Evolutionary conservation across 345 rosid species (phyloP).

Genomic region (Psidium friedrichsthalianum): DNA sequence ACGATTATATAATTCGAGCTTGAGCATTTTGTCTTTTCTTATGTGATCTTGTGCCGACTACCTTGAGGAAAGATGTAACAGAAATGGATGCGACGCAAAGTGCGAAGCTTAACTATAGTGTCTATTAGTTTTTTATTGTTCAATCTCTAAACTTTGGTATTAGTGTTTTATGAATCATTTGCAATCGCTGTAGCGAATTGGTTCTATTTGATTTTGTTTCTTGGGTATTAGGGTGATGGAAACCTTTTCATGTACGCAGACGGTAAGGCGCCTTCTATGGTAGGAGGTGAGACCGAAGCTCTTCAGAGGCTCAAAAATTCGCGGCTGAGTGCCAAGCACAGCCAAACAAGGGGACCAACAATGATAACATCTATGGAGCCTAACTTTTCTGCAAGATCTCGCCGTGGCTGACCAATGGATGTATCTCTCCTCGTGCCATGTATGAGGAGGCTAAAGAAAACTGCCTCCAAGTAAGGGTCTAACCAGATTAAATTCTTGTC

Average conservation of each 20-base stretch:
- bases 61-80: not conserved
- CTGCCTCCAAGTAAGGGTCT: conserved; percentile 37
- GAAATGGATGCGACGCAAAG: not conserved
- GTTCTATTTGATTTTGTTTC: not conserved
- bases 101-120: not conserved
- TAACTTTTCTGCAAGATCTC: conserved; percentile 96
- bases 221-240: not conserved
- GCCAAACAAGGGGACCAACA: conserved; percentile 46
- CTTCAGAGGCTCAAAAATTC: conserved; percentile 57
- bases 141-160: not conserved
- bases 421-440: conserved; percentile 88
- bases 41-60: not conserved
- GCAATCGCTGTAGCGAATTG: not conserved
- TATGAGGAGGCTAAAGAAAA: conserved; percentile 88
- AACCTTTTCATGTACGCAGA: conserved; percentile 12
- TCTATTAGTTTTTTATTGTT: not conserved
- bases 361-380: conserved; percentile 71
- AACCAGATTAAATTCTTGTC: not conserved
- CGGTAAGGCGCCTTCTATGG: conserved; percentile 60
- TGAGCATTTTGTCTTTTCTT: not conserved
- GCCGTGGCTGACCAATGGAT: conserved; percentile 89
- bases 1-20: not conserved
- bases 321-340: conserved; percentile 79
- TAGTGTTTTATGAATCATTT: not conserved
- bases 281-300: conserved; percentile 97